Conservation (phyloP, 1,284 basidiomycete species). For the Cryptococcus amylolentus region DNA sequence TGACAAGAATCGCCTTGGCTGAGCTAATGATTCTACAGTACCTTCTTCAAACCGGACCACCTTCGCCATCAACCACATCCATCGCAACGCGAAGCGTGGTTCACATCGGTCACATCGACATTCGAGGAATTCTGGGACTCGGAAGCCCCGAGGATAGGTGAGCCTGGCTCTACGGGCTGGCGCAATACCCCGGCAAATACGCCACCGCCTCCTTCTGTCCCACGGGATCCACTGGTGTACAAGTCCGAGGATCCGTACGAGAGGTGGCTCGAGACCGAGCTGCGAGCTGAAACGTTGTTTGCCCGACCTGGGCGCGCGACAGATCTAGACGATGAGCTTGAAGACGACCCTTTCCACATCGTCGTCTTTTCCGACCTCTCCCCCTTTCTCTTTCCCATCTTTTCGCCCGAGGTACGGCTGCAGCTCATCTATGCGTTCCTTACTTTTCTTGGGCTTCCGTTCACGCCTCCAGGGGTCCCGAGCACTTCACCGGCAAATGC, state of each 20-base stretch:
- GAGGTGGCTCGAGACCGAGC: slow-evolving; percentile 66
- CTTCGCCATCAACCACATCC: slow-evolving; percentile 16
- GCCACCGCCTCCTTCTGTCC: not conserved
- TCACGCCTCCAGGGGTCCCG: slow-evolving; percentile 48
- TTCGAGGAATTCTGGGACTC: slow-evolving; percentile 55
- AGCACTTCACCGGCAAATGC: slow-evolving; percentile 42
- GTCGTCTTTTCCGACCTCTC: slow-evolving; percentile 77
- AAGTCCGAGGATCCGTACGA: slow-evolving; percentile 59
- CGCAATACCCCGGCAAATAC: slow-evolving; percentile 3
- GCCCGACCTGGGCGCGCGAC: slow-evolving; percentile 60
- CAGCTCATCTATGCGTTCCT: slow-evolving; percentile 73
- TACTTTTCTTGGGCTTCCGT: slow-evolving; percentile 66
- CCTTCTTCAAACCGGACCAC: slow-evolving; percentile 47
- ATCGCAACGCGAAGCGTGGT: slow-evolving; percentile 15
- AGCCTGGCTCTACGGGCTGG: slow-evolving; percentile 51
- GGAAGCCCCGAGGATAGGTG: slow-evolving; percentile 53
- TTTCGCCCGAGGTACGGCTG: slow-evolving; percentile 56
- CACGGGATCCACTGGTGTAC: not conserved
- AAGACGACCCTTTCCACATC: slow-evolving; percentile 71
- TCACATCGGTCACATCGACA: slow-evolving; percentile 31
- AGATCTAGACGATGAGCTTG: slow-evolving; percentile 55
- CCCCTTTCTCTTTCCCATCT: slow-evolving; percentile 63
- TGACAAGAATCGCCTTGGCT: not conserved
- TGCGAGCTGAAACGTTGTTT: slow-evolving; percentile 51
- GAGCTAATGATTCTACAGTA: slow-evolving; percentile 26